Percentiles rank a stretch among this genome's conserved stretches.
These are phyloP conservation scores for Aspergillus luchuensis DNA, from an alignment of 2,329 filamentous ascomycete species.

Conservation along the genomic window DNA sequence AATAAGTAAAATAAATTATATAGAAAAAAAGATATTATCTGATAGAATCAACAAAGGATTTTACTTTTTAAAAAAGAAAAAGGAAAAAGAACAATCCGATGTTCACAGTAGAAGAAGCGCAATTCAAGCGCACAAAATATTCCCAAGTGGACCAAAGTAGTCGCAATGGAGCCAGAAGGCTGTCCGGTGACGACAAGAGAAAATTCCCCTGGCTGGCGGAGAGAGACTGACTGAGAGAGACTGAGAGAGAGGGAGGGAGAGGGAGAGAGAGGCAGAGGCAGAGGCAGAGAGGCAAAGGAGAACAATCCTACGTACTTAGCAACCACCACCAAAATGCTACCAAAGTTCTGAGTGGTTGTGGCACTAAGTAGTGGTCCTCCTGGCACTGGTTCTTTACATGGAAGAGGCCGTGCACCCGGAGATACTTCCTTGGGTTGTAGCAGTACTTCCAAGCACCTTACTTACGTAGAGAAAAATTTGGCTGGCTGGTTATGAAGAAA, in stretches of 20 bases:
- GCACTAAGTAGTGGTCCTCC: too few relatives aligned
- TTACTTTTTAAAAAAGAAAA: neutral
- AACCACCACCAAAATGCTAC: too few relatives aligned
- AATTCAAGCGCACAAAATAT: neutral
- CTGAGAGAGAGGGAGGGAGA: neutral
- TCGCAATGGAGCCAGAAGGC: neutral
- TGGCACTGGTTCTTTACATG: neutral
- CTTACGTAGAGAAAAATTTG: too few relatives aligned
- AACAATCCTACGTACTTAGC: too few relatives aligned
- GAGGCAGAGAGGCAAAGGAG: neutral
- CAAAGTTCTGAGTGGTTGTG: neutral
- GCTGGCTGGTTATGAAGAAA: too few relatives aligned
- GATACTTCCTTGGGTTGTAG: neutral
- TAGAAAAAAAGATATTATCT: neutral
- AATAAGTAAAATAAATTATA: neutral
- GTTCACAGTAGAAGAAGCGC: neutral
- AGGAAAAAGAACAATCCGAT: neutral
- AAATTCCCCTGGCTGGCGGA: neutral
- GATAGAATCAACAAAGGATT: neutral
- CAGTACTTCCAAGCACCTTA: too few relatives aligned
- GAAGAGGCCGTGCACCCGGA: neutral
- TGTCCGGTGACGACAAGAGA: constrained; percentile 2
- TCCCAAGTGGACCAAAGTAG: neutral
- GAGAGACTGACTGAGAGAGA: neutral
- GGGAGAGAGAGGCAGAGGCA: neutral